Evolutionary conservation across 352 stramenopile genomes (phyloP).

Genomic region (Bremia lactucae): DNA sequence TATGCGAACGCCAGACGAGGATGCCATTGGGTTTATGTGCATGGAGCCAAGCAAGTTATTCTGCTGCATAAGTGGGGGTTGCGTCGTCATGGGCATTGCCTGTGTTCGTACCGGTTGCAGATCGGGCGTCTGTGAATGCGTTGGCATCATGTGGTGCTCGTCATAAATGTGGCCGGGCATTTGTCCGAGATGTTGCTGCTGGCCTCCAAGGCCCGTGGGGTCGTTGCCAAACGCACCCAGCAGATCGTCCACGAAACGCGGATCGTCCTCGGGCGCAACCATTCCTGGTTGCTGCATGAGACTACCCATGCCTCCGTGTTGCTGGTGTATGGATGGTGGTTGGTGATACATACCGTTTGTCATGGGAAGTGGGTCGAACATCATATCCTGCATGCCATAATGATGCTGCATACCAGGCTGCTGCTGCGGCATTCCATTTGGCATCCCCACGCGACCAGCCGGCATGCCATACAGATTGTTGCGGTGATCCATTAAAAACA

Average conservation of each 20-base stretch:
- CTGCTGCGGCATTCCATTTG: slow-evolving; percentile 29
- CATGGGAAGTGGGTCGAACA: slow-evolving; percentile 67
- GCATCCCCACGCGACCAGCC: slow-evolving; percentile 23
- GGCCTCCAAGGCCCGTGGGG: slow-evolving; percentile 29
- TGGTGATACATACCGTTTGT: slow-evolving; percentile 47
- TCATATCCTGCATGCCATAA: slow-evolving; percentile 64
- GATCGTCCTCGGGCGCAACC: slow-evolving; percentile 49
- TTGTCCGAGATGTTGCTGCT: slow-evolving; percentile 48
- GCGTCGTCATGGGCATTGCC: slow-evolving; percentile 18
- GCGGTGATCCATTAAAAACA: slow-evolving; percentile 57
- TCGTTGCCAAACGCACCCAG: slow-evolving; percentile 49
- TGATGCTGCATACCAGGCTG: slow-evolving; percentile 50
- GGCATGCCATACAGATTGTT: slow-evolving; percentile 51
- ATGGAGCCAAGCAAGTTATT: slow-evolving; percentile 14
- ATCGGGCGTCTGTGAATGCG: slow-evolving; percentile 22
- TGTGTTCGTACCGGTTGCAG: slow-evolving; percentile 17
- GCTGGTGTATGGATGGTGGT: slow-evolving; percentile 21
- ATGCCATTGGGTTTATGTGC: slow-evolving; percentile 25
- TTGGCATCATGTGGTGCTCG: slow-evolving; percentile 42
- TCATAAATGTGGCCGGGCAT: slow-evolving; percentile 52
- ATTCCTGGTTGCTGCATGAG: slow-evolving; percentile 41
- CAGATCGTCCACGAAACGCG: slow-evolving; percentile 40
- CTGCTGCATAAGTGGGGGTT: slow-evolving; percentile 28
- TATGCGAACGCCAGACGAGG: slow-evolving; percentile 7
- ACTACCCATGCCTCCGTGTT: slow-evolving; percentile 27